A percentile compares a stretch with the other conserved stretches of the same genome.
These are phyloP conservation scores for Chalciporus sp. DNA, from an alignment of 1,284 basidiomycete species.

Conservation along the genomic window DNA sequence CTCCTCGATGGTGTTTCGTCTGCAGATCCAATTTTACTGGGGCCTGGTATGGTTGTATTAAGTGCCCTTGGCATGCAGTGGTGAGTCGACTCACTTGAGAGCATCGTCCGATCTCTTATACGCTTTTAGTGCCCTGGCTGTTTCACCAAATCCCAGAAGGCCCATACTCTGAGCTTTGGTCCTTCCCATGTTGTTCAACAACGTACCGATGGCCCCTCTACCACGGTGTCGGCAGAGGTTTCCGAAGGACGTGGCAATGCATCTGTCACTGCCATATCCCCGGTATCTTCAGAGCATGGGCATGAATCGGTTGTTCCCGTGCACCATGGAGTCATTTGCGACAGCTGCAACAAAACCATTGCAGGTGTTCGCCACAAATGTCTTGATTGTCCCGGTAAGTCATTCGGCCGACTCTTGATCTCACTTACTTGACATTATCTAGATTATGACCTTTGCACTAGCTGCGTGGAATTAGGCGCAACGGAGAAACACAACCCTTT, in stretches of 20 bases:
- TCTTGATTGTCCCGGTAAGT: conserved; percentile 66
- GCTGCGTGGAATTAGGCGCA: conserved; percentile 49
- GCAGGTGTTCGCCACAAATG: conserved; percentile 74
- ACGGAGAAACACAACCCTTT: conserved; percentile 54
- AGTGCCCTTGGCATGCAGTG: conserved; percentile 49
- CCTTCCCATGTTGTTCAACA: conserved; percentile 32
- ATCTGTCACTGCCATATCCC: not conserved
- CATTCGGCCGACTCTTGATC: not conserved
- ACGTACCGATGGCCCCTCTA: not conserved
- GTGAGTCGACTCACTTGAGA: conserved; percentile 35
- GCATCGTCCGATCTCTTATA: conserved; percentile 11
- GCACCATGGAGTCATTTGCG: conserved; percentile 34
- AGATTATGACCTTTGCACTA: conserved; percentile 75
- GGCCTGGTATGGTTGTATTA: conserved; percentile 45
- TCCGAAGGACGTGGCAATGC: not conserved
- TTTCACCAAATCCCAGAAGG: conserved; percentile 30
- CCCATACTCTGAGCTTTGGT: conserved; percentile 34
- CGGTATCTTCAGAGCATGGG: not conserved
- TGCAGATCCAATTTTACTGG: conserved; percentile 41
- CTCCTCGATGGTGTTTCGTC: conserved; percentile 39
- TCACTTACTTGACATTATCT: not conserved
- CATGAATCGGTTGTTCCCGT: conserved; percentile 7
- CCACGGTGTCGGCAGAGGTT: conserved; percentile 5
- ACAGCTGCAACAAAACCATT: conserved; percentile 56
- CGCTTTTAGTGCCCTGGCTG: conserved; percentile 27